Conservation (phyloP, 2,329 filamentous ascomycete species). For the Myriosclerotinia curreyana region DNA sequence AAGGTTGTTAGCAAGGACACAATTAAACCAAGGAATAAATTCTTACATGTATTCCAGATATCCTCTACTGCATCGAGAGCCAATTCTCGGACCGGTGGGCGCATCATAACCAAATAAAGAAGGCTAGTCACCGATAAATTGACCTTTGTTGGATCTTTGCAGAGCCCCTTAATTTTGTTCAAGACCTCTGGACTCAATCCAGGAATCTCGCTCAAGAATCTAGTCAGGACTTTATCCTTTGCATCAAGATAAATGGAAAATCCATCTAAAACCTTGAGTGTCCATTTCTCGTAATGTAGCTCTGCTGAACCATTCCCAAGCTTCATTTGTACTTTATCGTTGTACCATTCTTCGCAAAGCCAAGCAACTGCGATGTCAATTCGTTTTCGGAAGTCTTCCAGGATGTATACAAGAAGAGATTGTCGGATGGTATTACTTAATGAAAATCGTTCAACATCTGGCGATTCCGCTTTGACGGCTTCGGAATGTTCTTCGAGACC, state of each 20-base stretch:
- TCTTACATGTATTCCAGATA: conserved; percentile 65
- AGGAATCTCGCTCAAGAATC: conserved; percentile 89
- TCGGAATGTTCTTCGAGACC: conserved; percentile 59
- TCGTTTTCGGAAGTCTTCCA: conserved; percentile 86
- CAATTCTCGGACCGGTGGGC: conserved; percentile 60
- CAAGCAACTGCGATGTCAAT: conserved; percentile 90
- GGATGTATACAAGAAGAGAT: conserved; percentile 75
- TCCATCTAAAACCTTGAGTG: conserved; percentile 77
- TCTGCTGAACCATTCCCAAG: conserved; percentile 46
- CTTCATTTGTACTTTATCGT: conserved; percentile 62
- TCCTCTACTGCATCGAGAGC: conserved; percentile 64
- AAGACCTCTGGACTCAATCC: conserved; percentile 71
- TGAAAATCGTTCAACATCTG: conserved; percentile 41
- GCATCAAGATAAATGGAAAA: conserved; percentile 89
- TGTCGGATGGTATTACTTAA: conserved; percentile 74
- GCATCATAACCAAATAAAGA: conserved; percentile 65
- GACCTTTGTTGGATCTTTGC: conserved; percentile 63
- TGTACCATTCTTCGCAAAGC: conserved; percentile 98
- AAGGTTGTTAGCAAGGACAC: conserved; percentile 29
- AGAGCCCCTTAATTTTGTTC: conserved; percentile 65
- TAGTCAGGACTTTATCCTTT: conserved; percentile 83
- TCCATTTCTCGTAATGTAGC: conserved; percentile 75
- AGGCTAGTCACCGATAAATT: conserved; percentile 62
- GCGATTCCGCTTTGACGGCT: conserved; percentile 55
- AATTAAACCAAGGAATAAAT: conserved; percentile 7